Percentiles rank a stretch among this genome's conserved stretches.
phyloP scores from a whole-genome alignment of 768 basidiomycete species.

The Pulveroboletus sp. region DNA sequence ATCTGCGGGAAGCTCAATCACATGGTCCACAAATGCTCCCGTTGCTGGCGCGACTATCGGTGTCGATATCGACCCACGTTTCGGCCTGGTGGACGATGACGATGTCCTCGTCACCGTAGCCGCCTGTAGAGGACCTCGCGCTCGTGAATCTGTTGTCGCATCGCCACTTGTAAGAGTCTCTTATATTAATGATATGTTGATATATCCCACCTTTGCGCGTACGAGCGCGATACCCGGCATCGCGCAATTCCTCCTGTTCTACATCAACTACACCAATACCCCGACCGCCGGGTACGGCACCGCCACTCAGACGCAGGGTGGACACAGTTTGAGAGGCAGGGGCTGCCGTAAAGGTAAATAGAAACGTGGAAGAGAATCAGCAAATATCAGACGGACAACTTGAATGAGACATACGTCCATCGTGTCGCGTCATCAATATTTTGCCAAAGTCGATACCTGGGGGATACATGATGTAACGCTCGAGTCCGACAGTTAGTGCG shows the following conservation, averaged over 20 bases:
- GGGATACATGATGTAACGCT: constrained; percentile 69
- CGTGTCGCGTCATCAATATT: constrained; percentile 28
- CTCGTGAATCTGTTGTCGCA: background rate
- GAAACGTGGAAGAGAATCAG: background rate
- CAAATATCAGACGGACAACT: background rate
- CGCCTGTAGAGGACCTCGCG: constrained; percentile 1
- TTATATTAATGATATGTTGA: background rate
- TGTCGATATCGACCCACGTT: background rate
- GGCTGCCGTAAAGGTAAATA: background rate
- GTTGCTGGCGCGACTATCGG: background rate
- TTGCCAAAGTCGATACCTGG: constrained; percentile 59
- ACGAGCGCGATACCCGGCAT: constrained; percentile 11
- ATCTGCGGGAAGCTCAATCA: constrained; percentile 21
- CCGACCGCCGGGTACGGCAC: constrained; percentile 30
- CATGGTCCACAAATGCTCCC: constrained; percentile 17
- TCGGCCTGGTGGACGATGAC: background rate
- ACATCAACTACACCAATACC: constrained; percentile 23
- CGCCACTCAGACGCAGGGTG: constrained; percentile 6
- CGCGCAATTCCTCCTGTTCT: constrained; percentile 19
- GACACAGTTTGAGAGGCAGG: constrained; percentile 5
- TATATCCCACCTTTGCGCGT: background rate
- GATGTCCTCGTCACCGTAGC: constrained; percentile 10
- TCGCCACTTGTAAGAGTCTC: background rate
- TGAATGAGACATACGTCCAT: constrained; percentile 11
- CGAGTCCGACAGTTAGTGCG: constrained; percentile 54